Percentiles rank a stretch among this genome's conserved stretches.
These are phyloP conservation scores for Picea abies DNA, from an alignment of 83 land plant species.

Conservation along the genomic window DNA sequence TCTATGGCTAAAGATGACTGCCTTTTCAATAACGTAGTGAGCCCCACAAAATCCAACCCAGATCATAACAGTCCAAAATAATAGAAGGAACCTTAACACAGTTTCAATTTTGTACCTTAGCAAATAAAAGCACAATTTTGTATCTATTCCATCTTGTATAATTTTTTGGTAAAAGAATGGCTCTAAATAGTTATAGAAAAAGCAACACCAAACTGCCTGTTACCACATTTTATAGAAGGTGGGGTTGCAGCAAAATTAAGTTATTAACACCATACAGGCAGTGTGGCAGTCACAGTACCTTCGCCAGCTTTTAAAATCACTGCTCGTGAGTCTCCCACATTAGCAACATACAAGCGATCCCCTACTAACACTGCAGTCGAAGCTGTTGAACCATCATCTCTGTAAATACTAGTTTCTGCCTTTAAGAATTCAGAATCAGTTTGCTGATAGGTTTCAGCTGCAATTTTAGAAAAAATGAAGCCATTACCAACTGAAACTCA, in stretches of 20 bases:
- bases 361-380: slow-evolving; percentile 80
- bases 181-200: too few relatives aligned
- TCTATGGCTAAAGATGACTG: too few relatives aligned
- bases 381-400: slow-evolving; percentile 86
- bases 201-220: not conserved
- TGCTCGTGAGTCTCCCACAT: slow-evolving; percentile 79
- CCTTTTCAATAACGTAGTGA: too few relatives aligned
- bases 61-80: too few relatives aligned
- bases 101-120: too few relatives aligned
- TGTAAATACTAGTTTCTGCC: slow-evolving; percentile 45
- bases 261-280: not conserved
- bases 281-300: slow-evolving; percentile 30
- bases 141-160: too few relatives aligned
- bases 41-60: too few relatives aligned
- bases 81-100: too few relatives aligned
- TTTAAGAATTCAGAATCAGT: slow-evolving; percentile 68
- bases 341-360: slow-evolving; percentile 72
- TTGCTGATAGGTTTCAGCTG: slow-evolving; percentile 69
- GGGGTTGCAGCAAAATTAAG: not conserved
- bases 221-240: not conserved
- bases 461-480: not conserved
- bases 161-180: too few relatives aligned
- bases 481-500: not conserved
- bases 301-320: slow-evolving; percentile 59
- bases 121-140: too few relatives aligned